Evolutionary conservation across 352 stramenopile species (phyloP), one percentile per base, ranked within the genome.

Genomic region (Pythium graminicola): DNA sequence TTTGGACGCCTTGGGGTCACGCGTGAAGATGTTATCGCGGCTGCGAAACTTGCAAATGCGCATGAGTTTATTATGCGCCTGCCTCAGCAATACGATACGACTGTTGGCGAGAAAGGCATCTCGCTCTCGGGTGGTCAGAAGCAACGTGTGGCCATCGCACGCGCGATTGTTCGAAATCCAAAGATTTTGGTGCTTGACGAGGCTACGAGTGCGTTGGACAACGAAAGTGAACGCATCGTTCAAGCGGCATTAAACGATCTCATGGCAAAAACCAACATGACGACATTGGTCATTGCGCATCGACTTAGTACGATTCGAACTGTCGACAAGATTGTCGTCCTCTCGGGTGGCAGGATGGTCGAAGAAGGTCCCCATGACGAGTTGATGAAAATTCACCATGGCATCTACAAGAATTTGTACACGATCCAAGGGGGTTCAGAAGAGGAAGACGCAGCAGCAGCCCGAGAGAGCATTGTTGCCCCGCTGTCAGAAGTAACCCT

Each of bases 281-380:
- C 91, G 4, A 95, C 82, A 16, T 64, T 98, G 17, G 86, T 98
- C 41, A 96, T 97, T 54, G 95, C 95, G 0, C 93, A 98, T 64
- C 77, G 95, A 11, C 68, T 98, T 19, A 91, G 51, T 19, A 72
- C 71, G 31, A 64, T 89, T n/a, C 71, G 75, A 3, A 67, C 63
- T 10, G 70, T 73, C 0, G 73, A 89, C 59, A 85, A 81, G 46
- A 80, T 86, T 33, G 64, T 83, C 1, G 75, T 84, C 22, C 46
- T 86, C 0, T 46, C 68, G 14, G 60, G 62, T 16, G 75, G 75
- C 0, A 43, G 47, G 13, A 54, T 78, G 9, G 67, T 79, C 5
- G 75, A 86, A 51, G 63, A 82, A 54, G 75, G 75, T 2, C 54
- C 63, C 13, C 72, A 84, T 44, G 52, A 66, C 5, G 60, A 71